phyloP scores from a whole-genome alignment of 2,329 filamentous ascomycete species.

The Furcasterigmium furcatum region DNA sequence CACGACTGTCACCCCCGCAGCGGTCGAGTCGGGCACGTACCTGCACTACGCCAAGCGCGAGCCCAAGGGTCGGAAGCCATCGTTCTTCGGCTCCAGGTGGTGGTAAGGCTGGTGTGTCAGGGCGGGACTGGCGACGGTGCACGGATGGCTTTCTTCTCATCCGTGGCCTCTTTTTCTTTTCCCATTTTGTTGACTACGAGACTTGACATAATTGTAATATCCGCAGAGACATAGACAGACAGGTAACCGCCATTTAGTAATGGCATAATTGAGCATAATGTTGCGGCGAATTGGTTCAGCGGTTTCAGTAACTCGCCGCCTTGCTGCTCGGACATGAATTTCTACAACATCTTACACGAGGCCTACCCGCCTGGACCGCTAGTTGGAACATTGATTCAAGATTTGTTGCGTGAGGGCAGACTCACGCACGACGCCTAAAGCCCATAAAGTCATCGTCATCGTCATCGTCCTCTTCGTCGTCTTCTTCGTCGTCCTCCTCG shows the following conservation, averaged over 20 bases:
- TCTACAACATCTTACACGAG: no score
- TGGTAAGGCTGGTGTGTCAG: neutral
- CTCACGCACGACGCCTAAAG: slow-evolving; percentile 44
- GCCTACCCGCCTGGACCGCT: no score
- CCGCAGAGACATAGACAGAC: no score
- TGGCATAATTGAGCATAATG: neutral
- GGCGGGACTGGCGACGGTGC: no score
- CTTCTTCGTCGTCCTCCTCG: slow-evolving; percentile 28
- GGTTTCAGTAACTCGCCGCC: no score
- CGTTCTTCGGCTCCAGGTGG: neutral
- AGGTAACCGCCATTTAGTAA: neutral
- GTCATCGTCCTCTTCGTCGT: slow-evolving; percentile 43
- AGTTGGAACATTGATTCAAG: no score
- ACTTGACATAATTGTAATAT: neutral
- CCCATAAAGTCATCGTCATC: slow-evolving; percentile 57
- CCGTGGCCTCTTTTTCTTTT: no score
- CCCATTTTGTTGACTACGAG: no score
- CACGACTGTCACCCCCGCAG: neutral
- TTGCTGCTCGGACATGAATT: no score
- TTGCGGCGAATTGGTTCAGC: no score
- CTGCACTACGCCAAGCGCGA: neutral
- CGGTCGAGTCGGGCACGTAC: neutral
- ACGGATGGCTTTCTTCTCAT: no score
- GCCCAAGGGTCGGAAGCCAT: neutral
- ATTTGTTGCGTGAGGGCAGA: no score